Base-by-base conservation (phyloP, 768 basidiomycete genomes). In the Lepiota subincarnata region DNA sequence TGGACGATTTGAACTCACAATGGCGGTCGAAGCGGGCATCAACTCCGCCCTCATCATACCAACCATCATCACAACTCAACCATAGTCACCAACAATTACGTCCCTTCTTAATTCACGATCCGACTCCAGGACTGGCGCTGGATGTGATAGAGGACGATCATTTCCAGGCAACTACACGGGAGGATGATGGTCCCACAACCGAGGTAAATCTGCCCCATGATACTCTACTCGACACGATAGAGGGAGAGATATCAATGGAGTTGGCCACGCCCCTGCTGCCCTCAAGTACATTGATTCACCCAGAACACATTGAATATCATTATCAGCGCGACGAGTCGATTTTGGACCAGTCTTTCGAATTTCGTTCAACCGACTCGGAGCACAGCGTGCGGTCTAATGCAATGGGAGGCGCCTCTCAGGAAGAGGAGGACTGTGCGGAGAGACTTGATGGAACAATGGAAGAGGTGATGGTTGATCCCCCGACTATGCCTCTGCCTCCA, bases 231-330 rank as follows among this genome's bases (percentile, higher is more conserved):
- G 75, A 73, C 8, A 64, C 60, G 10, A 58, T 68, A 13, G 68
- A 73, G 28, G 65, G 69, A 6, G 76, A 77, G 48, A 64, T 71
- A 49, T 74, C 74, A 4, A 80, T 81, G 80, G 78, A 79, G 42
- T 72, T 81, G 4, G 78, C 72, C 3, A 78, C 78, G 5, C 78
- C 80, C n/a, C 63, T 81, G 10, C 48, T 70, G 44, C 75, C 75
- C 12, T 73, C 62, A 11, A 56, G 51, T 19, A n/a, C 53, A 11
- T 34, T 57, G 4, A 48, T 31, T 6, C 31, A 31, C 8, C 31
- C 3, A 31, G 31, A 31, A 1, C 31, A 31, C 31, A 31, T 1
- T 11, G 31, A 31, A 31, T 31, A 6, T 11, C 31, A 31, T 4
- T 31, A 6, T 11, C 31, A 31, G 31, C 31, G 6, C 31, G 31